A percentile compares a stretch with the other conserved stretches of the same genome.
Conservation (phyloP, 176 grass and related monocot genomes). For the Oryza brachyantha region DNA sequence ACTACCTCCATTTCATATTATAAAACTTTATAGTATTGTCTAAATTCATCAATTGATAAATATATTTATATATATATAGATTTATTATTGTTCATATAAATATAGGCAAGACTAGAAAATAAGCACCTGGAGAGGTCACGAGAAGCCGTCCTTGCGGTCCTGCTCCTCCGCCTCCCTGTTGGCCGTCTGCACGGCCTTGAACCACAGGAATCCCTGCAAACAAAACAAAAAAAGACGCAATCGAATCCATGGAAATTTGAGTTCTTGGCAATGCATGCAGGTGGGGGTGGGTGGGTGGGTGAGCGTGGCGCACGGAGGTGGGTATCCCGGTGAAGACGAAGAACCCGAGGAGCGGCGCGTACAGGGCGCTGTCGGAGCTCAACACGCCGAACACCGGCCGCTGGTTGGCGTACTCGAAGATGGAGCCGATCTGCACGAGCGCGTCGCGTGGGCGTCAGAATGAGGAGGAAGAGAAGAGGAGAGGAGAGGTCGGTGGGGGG, state of each 20-base stretch:
- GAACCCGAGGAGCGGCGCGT: slow-evolving; percentile 86
- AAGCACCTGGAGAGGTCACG: slow-evolving; percentile 22
- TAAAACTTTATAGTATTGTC: no score
- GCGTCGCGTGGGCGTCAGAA: no score
- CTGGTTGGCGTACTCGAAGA: slow-evolving; percentile 86
- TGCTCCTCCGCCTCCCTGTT: slow-evolving; percentile 89
- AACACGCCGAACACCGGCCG: slow-evolving; percentile 80
- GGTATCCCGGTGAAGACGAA: slow-evolving; percentile 93
- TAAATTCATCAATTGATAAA: no score
- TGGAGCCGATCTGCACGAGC: slow-evolving; percentile 70
- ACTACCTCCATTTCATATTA: no score
- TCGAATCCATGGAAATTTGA: background rate
- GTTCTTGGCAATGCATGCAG: background rate
- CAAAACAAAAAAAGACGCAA: background rate
- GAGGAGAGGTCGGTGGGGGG: no score
- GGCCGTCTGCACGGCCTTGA: slow-evolving; percentile 77
- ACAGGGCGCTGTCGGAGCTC: slow-evolving; percentile 72
- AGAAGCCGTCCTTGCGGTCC: slow-evolving; percentile 69
- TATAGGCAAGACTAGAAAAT: no score
- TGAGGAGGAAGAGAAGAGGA: no score
- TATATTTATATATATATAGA: no score
- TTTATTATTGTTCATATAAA: no score
- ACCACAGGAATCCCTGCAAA: slow-evolving; percentile 76
- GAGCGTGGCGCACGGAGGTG: slow-evolving; percentile 56
- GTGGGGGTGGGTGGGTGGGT: no score